phyloP scores from a whole-genome alignment of 306 rosid species.

The Vachellia collinsii region DNA sequence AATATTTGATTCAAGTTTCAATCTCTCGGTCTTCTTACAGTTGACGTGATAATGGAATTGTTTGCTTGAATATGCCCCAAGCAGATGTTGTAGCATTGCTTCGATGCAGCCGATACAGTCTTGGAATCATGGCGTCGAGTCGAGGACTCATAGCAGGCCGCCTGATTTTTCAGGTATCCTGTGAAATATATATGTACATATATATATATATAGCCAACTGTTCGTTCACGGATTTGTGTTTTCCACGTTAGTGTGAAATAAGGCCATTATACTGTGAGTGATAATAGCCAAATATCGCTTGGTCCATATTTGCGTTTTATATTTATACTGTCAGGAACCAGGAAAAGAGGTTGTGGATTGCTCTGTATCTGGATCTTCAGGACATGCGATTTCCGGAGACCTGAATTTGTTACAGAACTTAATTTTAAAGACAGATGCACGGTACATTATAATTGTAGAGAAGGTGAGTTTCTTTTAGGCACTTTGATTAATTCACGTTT shows the following conservation, averaged over 20 bases:
- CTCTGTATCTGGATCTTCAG: constrained; percentile 76
- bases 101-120: constrained; percentile 87
- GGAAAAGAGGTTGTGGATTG: constrained; percentile 75
- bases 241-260: neutral
- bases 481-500: constrained; percentile 27
- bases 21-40: constrained; percentile 23
- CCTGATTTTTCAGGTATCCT: constrained; percentile 61
- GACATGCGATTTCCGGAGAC: constrained; percentile 79
- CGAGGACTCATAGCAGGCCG: constrained; percentile 88
- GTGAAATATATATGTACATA: neutral
- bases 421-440: constrained; percentile 68
- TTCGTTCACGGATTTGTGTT: constrained; percentile 20
- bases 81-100: constrained; percentile 89
- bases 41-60: neutral
- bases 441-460: constrained; percentile 82
- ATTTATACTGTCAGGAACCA: constrained; percentile 63
- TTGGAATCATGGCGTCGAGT: constrained; percentile 96
- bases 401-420: constrained; percentile 59
- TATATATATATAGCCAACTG: neutral
- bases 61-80: neutral
- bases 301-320: constrained; percentile 4
- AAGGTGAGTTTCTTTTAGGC: constrained; percentile 57
- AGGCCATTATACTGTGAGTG: neutral
- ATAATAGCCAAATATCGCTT: constrained; percentile 2
- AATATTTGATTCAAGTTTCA: neutral